Base-by-base conservation (phyloP, 2,329 filamentous ascomycete genomes). In the Cladosporium phlei region DNA sequence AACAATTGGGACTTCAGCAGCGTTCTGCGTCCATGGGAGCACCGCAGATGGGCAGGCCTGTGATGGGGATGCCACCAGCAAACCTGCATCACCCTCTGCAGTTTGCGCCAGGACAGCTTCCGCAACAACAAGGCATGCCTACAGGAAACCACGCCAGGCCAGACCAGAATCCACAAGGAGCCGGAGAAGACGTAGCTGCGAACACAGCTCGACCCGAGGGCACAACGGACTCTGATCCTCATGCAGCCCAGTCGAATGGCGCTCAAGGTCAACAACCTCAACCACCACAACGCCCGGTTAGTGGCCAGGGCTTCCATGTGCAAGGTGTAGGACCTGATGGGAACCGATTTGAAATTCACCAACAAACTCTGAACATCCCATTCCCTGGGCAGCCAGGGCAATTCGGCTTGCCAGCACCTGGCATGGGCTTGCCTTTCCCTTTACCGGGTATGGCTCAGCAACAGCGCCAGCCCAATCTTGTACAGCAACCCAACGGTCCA, bases 261-360 rank as follows among this genome's bases (percentile, higher is more conserved):
- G 38, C 25, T 9, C 33, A 24, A 2, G 22, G 21, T 25, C 43
- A 21, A 17, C 20, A 29, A 11, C 12, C 45, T 20, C 38, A 34
- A 27, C 35, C 20, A 50, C 16, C 48, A 11, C 45, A 47, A 28
- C 35, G 32, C 12, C 42, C 53, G 1, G 29, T 52, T 22, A 52
- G 52, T 32, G 53, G 56, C 20, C 55, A 55, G 34, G 59, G 58
- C 22, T 56, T 60, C 43, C 55, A 60, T 46, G 42, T 62, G 9
- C 49, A 61, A 39, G 60, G 59, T 14, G 48, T 56, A 16, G 55
- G 56, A 11, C 59, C 56, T 3, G 55, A 59, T 40, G 60, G 60
- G 10, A 55, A 62, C 30, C 55, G 55, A 1, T 55, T 62, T 22
- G 52, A 55, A n/a, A 55, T 62, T 21, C 59, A 61, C 38, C 60